These are phyloP conservation scores for Aspergillus sp. DNA, from an alignment of 2,329 filamentous ascomycete species.

Conservation along the genomic window DNA sequence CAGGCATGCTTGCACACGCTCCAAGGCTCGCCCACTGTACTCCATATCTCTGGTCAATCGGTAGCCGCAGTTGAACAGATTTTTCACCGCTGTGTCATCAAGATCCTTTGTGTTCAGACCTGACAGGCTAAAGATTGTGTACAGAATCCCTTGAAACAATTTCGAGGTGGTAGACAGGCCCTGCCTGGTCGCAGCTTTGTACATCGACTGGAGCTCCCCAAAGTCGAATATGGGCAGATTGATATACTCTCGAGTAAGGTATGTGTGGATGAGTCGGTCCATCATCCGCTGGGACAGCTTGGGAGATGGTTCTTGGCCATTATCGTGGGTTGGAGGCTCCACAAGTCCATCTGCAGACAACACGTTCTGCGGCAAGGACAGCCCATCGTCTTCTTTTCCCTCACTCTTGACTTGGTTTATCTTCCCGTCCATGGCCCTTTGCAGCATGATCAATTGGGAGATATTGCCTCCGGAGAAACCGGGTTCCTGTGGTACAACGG, in stretches of 20 bases:
- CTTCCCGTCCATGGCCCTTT: slow-evolving; percentile 4
- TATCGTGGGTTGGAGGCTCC: not conserved
- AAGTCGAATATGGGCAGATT: slow-evolving; percentile 24
- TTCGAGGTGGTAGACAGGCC: slow-evolving; percentile 6
- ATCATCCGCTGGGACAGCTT: slow-evolving; percentile 14
- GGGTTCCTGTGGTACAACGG: not conserved
- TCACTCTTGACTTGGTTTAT: slow-evolving; percentile 10
- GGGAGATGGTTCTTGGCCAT: not conserved
- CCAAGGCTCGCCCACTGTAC: slow-evolving; percentile 8
- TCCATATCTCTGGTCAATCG: slow-evolving; percentile 13
- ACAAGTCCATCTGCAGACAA: not conserved
- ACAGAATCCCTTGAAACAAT: slow-evolving; percentile 17
- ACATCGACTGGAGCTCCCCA: slow-evolving; percentile 14
- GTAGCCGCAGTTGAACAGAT: slow-evolving; percentile 18
- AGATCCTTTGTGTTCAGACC: slow-evolving; percentile 10
- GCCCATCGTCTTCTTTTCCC: not conserved
- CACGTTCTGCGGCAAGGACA: not conserved
- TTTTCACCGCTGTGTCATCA: slow-evolving; percentile 7
- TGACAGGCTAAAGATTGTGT: slow-evolving; percentile 18
- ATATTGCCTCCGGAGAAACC: not conserved
- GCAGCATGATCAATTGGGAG: slow-evolving; percentile 4
- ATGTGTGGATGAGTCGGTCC: slow-evolving; percentile 17
- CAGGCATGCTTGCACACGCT: slow-evolving; percentile 19
- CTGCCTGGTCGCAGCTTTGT: slow-evolving; percentile 4
- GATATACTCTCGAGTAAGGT: slow-evolving; percentile 24